Conservation (phyloP, 2,329 filamentous ascomycete species). For the Aspergillus carbonarius region DNA sequence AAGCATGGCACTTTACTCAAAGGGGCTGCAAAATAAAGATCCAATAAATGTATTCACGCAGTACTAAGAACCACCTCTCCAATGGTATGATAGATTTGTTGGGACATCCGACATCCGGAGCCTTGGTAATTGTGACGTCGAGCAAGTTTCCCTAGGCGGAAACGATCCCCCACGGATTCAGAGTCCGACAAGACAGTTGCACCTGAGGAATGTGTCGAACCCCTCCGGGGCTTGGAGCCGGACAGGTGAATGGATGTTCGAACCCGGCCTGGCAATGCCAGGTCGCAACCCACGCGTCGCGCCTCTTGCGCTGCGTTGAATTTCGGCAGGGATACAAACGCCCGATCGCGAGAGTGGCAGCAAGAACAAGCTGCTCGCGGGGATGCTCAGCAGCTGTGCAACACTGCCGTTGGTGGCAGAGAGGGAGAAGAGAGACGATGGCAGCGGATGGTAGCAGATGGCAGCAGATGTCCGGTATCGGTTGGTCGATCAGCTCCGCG, state of each 20-base stretch:
- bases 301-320: not conserved
- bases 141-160: not conserved
- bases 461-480: too few relatives aligned
- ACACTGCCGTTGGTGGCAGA: not conserved
- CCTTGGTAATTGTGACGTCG: too few relatives aligned
- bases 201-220: not conserved
- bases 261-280: not conserved
- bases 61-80: too few relatives aligned
- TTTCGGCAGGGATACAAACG: not conserved
- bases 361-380: not conserved
- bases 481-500: not conserved
- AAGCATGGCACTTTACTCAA: not conserved
- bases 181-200: not conserved
- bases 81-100: not conserved
- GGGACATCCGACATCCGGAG: not conserved
- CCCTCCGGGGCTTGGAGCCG: too few relatives aligned
- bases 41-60: not conserved
- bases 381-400: not conserved
- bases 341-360: not conserved
- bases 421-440: not conserved
- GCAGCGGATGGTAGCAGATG: not conserved
- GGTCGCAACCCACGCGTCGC: not conserved
- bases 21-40: not conserved
- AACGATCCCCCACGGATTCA: not conserved
- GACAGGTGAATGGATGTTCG: too few relatives aligned